Base-by-base conservation (phyloP, 176 grass and related monocot species). In the Pontederia paniculata region DNA sequence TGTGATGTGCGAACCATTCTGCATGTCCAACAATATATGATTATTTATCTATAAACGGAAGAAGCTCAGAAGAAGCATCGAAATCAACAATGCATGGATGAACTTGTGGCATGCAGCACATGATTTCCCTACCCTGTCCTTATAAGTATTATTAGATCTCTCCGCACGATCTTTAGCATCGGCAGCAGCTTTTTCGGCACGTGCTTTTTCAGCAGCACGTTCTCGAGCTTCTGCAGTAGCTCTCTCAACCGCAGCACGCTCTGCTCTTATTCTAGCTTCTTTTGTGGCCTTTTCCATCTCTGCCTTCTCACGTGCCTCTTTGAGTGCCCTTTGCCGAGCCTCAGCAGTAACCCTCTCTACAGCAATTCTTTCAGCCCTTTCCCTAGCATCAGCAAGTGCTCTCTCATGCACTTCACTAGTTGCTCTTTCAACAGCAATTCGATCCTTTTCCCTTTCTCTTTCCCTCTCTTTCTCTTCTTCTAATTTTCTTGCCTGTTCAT, bases 391-490 rank as follows among this genome's bases (percentile, higher is more conserved):
- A 62, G 67, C 69, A 21, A 81, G 28, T 72, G 57, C 80, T 50
- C 73, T 88, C 50, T 80, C 80, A 44, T 83, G 76, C 61, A 72
- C 72, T 59, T 64, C 68, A 22, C 76, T 44, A 65, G 73, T 70
- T 50, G 65, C 61, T 70, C 71, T 89, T 44, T 67, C 71, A 21
- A 60, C 51, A 64, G 83, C 83, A 62, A 54, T 19, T 19, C 70
- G 73, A 13, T 47, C 60, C 37, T 88, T 80, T 51, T 64, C 60
- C 21, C 71, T 56, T 55, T 55, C 65, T 19, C 66, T 87, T 44
- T 78, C 81, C 80, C 70, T 85, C 41, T 77, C 86, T 72, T 93
- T 76, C 73, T 65, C 67, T 78, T 48, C 72, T 63, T 68, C 74
- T 50, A 63, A 50, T 62, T 2, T 28, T 73, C 31, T 73, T 69